phyloP scores from a whole-genome alignment of 371 early-diverging fungal species.

The Phascolomyces articulosus region DNA sequence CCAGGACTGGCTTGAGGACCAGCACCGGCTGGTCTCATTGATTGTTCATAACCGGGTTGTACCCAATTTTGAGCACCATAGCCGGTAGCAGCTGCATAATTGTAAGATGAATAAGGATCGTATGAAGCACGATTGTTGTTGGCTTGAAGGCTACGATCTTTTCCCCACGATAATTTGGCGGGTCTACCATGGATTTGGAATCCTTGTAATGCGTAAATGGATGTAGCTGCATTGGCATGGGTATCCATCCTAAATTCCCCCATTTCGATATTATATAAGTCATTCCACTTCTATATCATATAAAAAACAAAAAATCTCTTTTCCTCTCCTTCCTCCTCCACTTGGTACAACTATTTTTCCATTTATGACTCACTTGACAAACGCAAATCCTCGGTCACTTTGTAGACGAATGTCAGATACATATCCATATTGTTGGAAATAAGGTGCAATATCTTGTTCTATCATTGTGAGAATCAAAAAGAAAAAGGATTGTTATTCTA shows the following conservation, averaged over 20 bases:
- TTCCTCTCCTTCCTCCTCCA: no score
- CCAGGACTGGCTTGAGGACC: slow-evolving; percentile 10
- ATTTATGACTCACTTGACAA: slow-evolving; percentile 62
- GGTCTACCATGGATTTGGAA: slow-evolving; percentile 73
- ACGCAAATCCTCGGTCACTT: slow-evolving; percentile 84
- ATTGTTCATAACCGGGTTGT: slow-evolving; percentile 13
- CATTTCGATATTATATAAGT: no score
- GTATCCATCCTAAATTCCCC: slow-evolving; percentile 68
- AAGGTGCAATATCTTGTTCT: slow-evolving; percentile 52
- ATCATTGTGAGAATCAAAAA: not conserved
- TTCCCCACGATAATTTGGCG: slow-evolving; percentile 85
- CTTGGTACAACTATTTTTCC: no score
- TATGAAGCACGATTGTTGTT: slow-evolving; percentile 4
- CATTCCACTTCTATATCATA: no score
- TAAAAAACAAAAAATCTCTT: no score
- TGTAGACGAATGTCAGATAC: slow-evolving; percentile 81
- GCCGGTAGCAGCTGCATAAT: not conserved
- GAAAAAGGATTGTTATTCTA: no score
- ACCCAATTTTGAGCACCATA: slow-evolving; percentile 21
- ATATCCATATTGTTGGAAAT: slow-evolving; percentile 79
- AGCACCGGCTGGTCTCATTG: slow-evolving; percentile 19
- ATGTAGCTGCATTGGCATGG: slow-evolving; percentile 87
- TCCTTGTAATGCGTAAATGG: slow-evolving; percentile 82
- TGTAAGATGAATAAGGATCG: slow-evolving; percentile 21
- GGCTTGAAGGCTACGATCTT: slow-evolving; percentile 47